These are phyloP conservation scores for Reticulascus tulasneorum DNA, from an alignment of 2,329 filamentous ascomycete species.

Conservation along the genomic window DNA sequence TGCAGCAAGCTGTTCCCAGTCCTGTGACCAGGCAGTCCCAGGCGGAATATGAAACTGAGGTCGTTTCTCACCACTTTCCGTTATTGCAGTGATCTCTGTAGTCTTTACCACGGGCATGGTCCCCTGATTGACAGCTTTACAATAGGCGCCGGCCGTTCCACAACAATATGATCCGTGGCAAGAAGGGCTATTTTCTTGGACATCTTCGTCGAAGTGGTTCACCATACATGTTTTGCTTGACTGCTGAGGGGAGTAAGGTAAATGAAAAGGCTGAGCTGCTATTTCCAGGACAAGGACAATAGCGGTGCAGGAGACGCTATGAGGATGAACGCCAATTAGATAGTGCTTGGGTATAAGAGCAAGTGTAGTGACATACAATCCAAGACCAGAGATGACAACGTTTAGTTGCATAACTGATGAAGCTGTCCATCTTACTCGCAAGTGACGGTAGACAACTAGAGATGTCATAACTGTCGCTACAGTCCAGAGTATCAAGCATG, in stretches of 20 bases:
- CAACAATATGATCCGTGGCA: too few species aligned
- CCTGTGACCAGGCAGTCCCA: constrained; percentile 14
- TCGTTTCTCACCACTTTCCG: too few species aligned
- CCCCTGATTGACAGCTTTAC: too few species aligned
- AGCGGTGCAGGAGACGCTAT: constrained; percentile 5
- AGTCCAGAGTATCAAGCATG: constrained; percentile 23
- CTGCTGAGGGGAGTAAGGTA: constrained; percentile 15
- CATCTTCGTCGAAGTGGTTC: constrained; percentile 9
- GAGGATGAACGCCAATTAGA: background rate
- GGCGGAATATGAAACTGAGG: too few species aligned
- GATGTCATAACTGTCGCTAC: constrained; percentile 19
- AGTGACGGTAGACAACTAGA: constrained; percentile 18
- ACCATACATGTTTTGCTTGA: constrained; percentile 7
- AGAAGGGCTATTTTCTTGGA: constrained; percentile 12
- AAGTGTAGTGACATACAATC: constrained; percentile 20
- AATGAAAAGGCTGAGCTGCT: constrained; percentile 17
- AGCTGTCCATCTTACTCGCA: constrained; percentile 17
- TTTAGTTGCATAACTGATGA: constrained; percentile 14
- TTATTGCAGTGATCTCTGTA: too few species aligned
- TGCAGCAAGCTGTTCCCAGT: constrained; percentile 15
- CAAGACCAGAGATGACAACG: constrained; percentile 21
- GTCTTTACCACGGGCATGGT: too few species aligned
- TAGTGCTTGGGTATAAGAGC: background rate
- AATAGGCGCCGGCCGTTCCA: too few species aligned
- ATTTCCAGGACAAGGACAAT: constrained; percentile 17